Evolutionary conservation across 257 asterid genomes (phyloP).

Genomic region (Coffea eugenioides): DNA sequence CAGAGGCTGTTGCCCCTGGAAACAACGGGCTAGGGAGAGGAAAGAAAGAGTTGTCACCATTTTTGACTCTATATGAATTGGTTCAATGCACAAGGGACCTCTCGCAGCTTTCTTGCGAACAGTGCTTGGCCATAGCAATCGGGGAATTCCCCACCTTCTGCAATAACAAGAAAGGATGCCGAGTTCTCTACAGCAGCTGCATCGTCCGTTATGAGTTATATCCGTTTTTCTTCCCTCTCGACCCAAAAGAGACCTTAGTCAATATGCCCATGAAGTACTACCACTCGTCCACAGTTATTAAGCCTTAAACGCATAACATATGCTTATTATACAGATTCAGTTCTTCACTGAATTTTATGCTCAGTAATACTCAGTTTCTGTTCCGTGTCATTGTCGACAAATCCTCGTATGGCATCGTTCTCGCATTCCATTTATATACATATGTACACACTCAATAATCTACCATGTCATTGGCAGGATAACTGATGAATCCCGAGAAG

Average conservation of each 20-base stretch:
- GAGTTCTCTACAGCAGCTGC: conserved; percentile 61
- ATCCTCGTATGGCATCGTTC: too few relatives aligned
- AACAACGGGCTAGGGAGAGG: conserved; percentile 62
- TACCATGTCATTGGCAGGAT: too few relatives aligned
- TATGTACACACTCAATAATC: too few relatives aligned
- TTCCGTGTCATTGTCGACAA: too few relatives aligned
- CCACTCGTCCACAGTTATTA: conserved; percentile 4
- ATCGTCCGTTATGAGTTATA: conserved; percentile 65
- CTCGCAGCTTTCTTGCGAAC: conserved; percentile 45
- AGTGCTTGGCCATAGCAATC: conserved; percentile 59
- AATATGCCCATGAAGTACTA: conserved; percentile 7
- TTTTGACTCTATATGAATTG: conserved; percentile 49
- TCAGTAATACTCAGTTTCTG: too few relatives aligned
- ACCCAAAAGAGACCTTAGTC: conserved; percentile 19
- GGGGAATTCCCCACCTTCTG: conserved; percentile 43
- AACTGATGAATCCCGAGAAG: too few relatives aligned
- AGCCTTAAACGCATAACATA: not conserved
- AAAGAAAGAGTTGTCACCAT: conserved; percentile 36
- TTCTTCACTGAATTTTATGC: not conserved
- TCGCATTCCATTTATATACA: too few relatives aligned
- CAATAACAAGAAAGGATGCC: conserved; percentile 54
- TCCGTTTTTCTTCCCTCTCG: conserved; percentile 74
- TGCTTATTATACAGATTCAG: not conserved
- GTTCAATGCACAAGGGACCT: conserved; percentile 80
- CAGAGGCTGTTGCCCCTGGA: conserved; percentile 43